These are phyloP conservation scores for Ogataea thermomethanolica DNA, from an alignment of 805 yeast species.

Conservation along the genomic window DNA sequence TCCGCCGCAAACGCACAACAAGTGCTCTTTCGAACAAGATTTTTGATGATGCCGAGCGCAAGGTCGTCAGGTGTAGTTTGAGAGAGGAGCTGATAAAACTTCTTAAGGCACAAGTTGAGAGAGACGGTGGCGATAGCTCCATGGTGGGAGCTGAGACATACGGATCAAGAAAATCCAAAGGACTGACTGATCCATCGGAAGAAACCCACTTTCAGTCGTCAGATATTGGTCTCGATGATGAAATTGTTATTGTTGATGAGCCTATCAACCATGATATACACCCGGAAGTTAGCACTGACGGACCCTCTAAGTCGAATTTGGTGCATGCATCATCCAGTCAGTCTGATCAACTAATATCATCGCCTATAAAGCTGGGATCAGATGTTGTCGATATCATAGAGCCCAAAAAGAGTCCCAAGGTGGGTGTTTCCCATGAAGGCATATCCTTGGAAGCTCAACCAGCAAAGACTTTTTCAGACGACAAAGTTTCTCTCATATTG, in stretches of 20 bases:
- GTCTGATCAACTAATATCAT: no score
- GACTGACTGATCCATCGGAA: conserved; percentile 4
- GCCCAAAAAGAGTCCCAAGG: no score
- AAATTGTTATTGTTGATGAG: conserved; percentile 8
- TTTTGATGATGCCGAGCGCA: conserved; percentile 28
- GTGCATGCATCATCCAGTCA: no score
- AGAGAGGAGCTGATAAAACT: conserved; percentile 25
- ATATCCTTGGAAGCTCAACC: no score
- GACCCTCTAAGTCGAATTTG: no score
- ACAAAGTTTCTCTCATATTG: conserved; percentile 4
- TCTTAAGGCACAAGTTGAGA: conserved; percentile 27
- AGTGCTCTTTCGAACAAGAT: conserved; percentile 15
- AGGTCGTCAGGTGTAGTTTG: conserved; percentile 22
- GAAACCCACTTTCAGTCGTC: not conserved
- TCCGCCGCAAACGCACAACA: conserved; percentile 12
- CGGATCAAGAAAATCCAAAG: conserved; percentile 2
- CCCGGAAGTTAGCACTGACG: no score
- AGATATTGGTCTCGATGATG: conserved; percentile 7
- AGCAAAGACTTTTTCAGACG: not conserved
- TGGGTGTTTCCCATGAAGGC: no score
- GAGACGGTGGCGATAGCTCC: conserved; percentile 23
- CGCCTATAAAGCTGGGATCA: no score
- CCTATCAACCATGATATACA: no score
- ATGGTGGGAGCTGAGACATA: conserved; percentile 26
- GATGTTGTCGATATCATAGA: no score